phyloP scores from a whole-genome alignment of 805 yeast species.

The Pichia eremophila region DNA sequence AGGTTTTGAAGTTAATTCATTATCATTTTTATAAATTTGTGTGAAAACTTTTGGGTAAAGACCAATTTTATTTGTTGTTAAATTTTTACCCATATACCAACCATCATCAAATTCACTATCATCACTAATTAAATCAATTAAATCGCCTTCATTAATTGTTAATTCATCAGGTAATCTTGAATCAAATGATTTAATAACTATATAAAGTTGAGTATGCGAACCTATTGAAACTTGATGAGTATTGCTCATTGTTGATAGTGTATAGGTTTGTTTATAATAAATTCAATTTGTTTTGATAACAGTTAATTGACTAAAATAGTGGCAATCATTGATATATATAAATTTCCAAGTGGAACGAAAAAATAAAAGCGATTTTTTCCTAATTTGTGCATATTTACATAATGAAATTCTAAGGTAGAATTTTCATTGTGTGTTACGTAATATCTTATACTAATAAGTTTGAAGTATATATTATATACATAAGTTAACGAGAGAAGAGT shows the following conservation, averaged over 20 bases:
- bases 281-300: too few relatives aligned
- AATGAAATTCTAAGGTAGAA: too few relatives aligned
- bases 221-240: background rate
- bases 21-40: slow-evolving; percentile 15
- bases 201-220: slow-evolving; percentile 20
- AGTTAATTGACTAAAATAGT: too few relatives aligned
- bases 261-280: too few relatives aligned
- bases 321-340: too few relatives aligned
- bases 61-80: slow-evolving; percentile 68
- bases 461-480: too few relatives aligned
- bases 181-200: slow-evolving; percentile 76
- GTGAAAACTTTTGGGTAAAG: slow-evolving; percentile 88
- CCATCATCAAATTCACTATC: slow-evolving; percentile 93
- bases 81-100: slow-evolving; percentile 88
- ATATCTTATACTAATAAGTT: too few relatives aligned
- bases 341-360: too few relatives aligned
- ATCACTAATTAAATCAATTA: slow-evolving; percentile 80
- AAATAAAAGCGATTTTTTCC: too few relatives aligned
- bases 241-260: background rate
- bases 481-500: too few relatives aligned
- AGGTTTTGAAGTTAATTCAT: slow-evolving; percentile 21
- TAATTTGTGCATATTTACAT: too few relatives aligned
- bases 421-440: too few relatives aligned
- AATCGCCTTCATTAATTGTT: slow-evolving; percentile 71
- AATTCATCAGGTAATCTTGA: slow-evolving; percentile 89